These are phyloP conservation scores for Solidago caesia DNA, from an alignment of 129 eudicot genomes.

Conservation along the genomic window DNA sequence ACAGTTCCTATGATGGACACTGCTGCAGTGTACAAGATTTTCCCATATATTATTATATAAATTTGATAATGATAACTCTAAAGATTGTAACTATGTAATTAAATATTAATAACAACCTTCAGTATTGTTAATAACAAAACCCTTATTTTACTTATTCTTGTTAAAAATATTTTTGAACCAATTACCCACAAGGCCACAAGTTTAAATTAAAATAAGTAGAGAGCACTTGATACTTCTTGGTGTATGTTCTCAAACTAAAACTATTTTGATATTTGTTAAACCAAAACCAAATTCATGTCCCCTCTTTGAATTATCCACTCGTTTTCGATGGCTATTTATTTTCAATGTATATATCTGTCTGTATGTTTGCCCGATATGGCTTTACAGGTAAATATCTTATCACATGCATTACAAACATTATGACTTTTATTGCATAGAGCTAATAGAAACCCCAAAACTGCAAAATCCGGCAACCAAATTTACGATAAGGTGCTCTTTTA, in stretches of 20 bases:
- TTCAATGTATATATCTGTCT: background rate
- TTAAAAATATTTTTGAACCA: background rate
- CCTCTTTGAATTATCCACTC: constrained; percentile 11
- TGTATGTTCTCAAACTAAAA: background rate
- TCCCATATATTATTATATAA: too few relatives aligned
- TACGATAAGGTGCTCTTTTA: constrained; percentile 5
- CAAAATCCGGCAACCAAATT: background rate
- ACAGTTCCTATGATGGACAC: too few relatives aligned
- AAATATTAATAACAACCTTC: too few relatives aligned
- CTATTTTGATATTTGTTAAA: constrained; percentile 12
- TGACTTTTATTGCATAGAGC: constrained; percentile 16
- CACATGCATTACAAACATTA: background rate
- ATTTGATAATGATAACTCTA: too few relatives aligned
- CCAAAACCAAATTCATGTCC: constrained; percentile 16
- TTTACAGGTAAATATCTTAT: too few relatives aligned
- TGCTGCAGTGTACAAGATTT: too few relatives aligned
- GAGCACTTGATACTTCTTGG: background rate
- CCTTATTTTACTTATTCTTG: too few relatives aligned
- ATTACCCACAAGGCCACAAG: background rate
- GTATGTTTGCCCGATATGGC: too few relatives aligned
- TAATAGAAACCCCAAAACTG: background rate
- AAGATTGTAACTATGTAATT: too few relatives aligned
- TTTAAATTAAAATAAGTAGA: background rate
- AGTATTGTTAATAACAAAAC: too few relatives aligned
- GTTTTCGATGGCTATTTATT: background rate